phyloP scores from a whole-genome alignment of 495 filamentous ascomycete species.

The Cairneyella variabilis region DNA sequence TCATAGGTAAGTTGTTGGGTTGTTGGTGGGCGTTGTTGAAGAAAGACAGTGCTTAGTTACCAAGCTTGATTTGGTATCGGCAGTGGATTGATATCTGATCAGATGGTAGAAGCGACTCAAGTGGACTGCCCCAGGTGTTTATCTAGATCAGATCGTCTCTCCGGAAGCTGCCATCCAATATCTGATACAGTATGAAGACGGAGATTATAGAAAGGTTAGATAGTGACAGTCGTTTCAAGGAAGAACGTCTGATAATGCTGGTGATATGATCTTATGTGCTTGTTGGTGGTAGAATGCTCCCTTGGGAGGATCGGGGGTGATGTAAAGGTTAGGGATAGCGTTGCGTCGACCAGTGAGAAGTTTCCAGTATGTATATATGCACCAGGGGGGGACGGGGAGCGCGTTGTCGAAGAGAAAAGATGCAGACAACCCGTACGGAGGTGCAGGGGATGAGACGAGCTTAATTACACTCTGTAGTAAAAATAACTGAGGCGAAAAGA shows the following conservation, averaged over 20 bases:
- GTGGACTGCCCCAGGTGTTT: neutral
- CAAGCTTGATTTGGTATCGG: neutral
- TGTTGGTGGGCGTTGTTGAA: neutral
- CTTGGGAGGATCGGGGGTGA: neutral
- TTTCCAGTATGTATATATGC: neutral
- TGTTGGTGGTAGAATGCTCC: neutral
- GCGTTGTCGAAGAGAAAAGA: neutral
- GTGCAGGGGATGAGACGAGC: neutral
- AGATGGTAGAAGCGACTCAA: neutral
- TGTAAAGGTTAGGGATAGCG: neutral
- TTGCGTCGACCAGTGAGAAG: neutral
- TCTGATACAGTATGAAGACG: slow-evolving; percentile 4
- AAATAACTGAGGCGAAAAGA: neutral
- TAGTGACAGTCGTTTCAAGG: neutral
- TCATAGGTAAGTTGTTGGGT: slow-evolving; percentile 17
- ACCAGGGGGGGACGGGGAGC: neutral
- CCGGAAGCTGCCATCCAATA: neutral
- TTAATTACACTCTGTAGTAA: neutral
- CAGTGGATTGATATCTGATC: slow-evolving; percentile 1
- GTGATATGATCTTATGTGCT: neutral
- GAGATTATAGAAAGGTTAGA: neutral
- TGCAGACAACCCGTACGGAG: neutral
- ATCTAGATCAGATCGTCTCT: neutral
- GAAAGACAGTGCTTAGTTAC: neutral
- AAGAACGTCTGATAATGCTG: slow-evolving; percentile 2